Evolutionary conservation across 2,329 filamentous ascomycete genomes (phyloP).

Genomic region (Pyrenochaeta sp.): DNA sequence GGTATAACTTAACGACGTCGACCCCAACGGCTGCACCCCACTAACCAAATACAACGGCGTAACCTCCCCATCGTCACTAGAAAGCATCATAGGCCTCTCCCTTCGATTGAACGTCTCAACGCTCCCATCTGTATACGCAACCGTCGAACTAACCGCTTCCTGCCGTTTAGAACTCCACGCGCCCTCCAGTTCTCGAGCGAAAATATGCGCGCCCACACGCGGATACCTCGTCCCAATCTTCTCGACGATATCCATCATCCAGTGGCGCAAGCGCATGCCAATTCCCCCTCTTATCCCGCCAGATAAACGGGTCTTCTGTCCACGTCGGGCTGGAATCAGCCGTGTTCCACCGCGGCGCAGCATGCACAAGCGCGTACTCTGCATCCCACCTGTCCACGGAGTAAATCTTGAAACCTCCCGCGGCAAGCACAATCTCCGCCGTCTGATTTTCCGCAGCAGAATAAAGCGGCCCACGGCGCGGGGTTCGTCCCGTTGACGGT

Average conservation of each 20-base stretch:
- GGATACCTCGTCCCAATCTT: slow-evolving; percentile 37
- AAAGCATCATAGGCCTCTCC: slow-evolving; percentile 60
- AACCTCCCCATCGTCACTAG: slow-evolving; percentile 57
- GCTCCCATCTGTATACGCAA: slow-evolving; percentile 53
- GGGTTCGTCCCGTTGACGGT: slow-evolving; percentile 54
- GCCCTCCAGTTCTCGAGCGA: slow-evolving; percentile 35
- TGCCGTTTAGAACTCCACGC: slow-evolving; percentile 45
- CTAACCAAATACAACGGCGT: slow-evolving; percentile 58
- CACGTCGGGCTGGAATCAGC: slow-evolving; percentile 25
- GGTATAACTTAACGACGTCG: slow-evolving; percentile 47
- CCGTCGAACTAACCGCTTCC: slow-evolving; percentile 40
- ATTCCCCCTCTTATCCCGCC: slow-evolving; percentile 48
- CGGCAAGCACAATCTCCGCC: slow-evolving; percentile 41
- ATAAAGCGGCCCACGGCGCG: slow-evolving; percentile 51
- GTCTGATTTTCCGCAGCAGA: slow-evolving; percentile 1
- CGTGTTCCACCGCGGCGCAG: slow-evolving; percentile 29
- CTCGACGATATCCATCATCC: slow-evolving; percentile 42
- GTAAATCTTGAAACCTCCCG: slow-evolving; percentile 51
- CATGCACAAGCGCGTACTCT: slow-evolving; percentile 33
- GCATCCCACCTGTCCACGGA: slow-evolving; percentile 35
- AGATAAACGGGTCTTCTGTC: slow-evolving; percentile 48
- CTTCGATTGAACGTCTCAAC: slow-evolving; percentile 53
- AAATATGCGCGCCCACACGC: slow-evolving; percentile 47
- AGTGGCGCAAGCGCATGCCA: slow-evolving; percentile 49
- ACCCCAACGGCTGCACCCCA: slow-evolving; percentile 56